Evolutionary conservation across 129 eudicot genomes (phyloP), one percentile per base, ranked within the genome.

Genomic region (Helianthus annuus): DNA sequence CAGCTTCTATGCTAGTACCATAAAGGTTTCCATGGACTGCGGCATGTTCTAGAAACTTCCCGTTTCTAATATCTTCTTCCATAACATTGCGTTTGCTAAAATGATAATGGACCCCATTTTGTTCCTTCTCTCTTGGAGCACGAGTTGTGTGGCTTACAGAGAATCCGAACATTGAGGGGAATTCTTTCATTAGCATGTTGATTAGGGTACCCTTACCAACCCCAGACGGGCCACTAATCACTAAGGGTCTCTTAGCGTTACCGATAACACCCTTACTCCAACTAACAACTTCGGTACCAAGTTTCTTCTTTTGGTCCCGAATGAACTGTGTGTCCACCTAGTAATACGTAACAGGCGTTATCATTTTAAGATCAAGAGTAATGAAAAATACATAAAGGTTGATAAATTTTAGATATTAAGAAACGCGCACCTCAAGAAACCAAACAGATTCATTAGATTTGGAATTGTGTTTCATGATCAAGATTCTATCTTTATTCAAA

Each of bases 111-210:
- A 88, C 78, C 11, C 96, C 91, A 17, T 86, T 77, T 32, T 70
- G 80, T 70, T 94, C 98, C 65, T 88, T 88, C 45, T 84, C 88
- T 80, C 98, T 84, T 42, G 97, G 96, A 72, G 85, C 89, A 11
- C 98, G 96, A 16, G 98, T 94, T 32, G 98, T 94, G 81, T 94
- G 98, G 85, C 98, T 94, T 68, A 94, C 98, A 0, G 98, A 94
- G 81, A 94, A 94, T 44, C 98, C 98, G 77, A 94, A 94, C 88
- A 72, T 87, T 1, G 84, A 46, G 7, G 97, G 98, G 39, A 88
- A 90, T 36, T 94, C 98, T 80, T 84, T 79, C 98, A 90, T 90
- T 53, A 94, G 80, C 75, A 66, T 76, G 62, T 65, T 75, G 54
- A 80, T 80, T 57, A 94, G 75, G 27, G 98, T 94, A 14, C 98